These are phyloP conservation scores for Pecoramyces ruminantium DNA, from an alignment of 192 early-diverging fungal species.

Conservation along the genomic window DNA sequence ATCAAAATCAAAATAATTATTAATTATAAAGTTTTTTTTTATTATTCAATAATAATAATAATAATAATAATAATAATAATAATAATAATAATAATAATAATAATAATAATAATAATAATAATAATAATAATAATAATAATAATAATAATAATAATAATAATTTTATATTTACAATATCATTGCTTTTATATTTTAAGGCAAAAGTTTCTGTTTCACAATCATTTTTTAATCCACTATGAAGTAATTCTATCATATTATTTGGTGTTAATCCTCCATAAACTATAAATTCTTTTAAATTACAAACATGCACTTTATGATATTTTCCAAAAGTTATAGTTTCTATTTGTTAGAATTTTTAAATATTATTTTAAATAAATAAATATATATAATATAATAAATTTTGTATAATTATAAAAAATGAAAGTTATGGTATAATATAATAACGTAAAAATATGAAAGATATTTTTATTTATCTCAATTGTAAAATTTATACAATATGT, in stretches of 20 bases:
- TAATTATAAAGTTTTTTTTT: too few relatives aligned
- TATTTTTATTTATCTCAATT: too few relatives aligned
- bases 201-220: slow-evolving; percentile 74
- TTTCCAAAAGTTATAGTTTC: slow-evolving; percentile 90
- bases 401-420: slow-evolving; percentile 1
- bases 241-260: slow-evolving; percentile 74
- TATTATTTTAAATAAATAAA: not conserved
- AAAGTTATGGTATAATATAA: not conserved
- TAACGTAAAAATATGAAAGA: not conserved
- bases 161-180: slow-evolving; percentile 35
- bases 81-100: too few relatives aligned
- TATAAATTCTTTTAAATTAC: slow-evolving; percentile 94
- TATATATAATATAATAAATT: not conserved
- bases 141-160: not conserved
- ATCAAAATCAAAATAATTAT: too few relatives aligned
- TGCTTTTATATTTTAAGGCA: slow-evolving; percentile 53
- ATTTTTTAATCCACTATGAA: slow-evolving; percentile 38
- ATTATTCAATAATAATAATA: too few relatives aligned
- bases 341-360: slow-evolving; percentile 5
- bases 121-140: too few relatives aligned
- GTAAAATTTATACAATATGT: too few relatives aligned
- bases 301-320: slow-evolving; percentile 80
- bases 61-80: too few relatives aligned
- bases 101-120: too few relatives aligned
- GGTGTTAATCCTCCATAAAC: slow-evolving; percentile 71